phyloP scores from a whole-genome alignment of 176 grass and related monocot genomes.

The Luzula sylvatica region DNA sequence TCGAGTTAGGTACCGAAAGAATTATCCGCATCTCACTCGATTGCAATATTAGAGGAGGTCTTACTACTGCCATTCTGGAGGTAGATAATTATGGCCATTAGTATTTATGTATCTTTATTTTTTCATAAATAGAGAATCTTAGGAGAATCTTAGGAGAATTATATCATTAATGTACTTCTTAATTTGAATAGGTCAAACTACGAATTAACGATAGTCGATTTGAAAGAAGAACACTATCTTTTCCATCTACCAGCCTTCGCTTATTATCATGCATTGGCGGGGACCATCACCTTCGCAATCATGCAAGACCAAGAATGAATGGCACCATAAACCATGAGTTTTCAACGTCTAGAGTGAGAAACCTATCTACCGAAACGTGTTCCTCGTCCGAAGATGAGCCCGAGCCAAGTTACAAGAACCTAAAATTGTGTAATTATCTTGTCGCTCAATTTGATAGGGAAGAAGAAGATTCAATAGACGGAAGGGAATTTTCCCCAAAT shows the following conservation, averaged over 20 bases:
- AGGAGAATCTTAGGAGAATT: not conserved
- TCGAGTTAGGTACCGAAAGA: not conserved
- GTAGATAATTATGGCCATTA: constrained; percentile 27
- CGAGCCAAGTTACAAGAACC: constrained; percentile 21
- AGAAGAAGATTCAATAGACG: not conserved
- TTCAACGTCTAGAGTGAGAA: not conserved
- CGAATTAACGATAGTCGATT: constrained; percentile 1
- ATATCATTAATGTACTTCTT: not conserved
- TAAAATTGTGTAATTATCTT: constrained; percentile 18
- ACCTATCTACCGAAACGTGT: not conserved
- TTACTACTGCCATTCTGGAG: constrained; percentile 14
- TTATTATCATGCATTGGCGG: constrained; percentile 12
- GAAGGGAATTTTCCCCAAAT: not conserved
- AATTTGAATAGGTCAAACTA: constrained; percentile 17
- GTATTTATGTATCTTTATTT: not conserved
- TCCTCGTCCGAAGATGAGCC: constrained; percentile 31
- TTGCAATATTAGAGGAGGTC: constrained; percentile 17
- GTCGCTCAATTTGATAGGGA: constrained; percentile 9
- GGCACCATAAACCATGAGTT: not conserved
- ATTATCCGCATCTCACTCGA: constrained; percentile 19
- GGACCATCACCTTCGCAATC: not conserved
- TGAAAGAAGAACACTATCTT: constrained; percentile 2
- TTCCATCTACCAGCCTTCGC: constrained; percentile 6
- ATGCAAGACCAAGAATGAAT: constrained; percentile 11
- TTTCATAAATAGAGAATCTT: not conserved